Conservation (phyloP, 2,329 filamentous ascomycete genomes). For the Monilinia laxa region DNA sequence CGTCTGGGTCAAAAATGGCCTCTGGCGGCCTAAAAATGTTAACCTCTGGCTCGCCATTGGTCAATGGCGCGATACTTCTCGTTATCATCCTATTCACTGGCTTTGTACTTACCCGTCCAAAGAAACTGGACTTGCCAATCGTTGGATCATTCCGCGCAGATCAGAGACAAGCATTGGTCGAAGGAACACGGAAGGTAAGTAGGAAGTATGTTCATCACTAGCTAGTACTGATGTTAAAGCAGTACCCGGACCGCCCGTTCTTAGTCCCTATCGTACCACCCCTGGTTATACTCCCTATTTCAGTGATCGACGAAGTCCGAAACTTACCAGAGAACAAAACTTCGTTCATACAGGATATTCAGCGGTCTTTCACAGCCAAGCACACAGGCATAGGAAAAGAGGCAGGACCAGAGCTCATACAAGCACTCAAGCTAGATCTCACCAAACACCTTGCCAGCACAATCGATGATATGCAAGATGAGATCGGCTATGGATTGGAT, state of each 20-base stretch:
- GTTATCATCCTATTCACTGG: constrained; percentile 9
- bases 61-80: constrained; percentile 7
- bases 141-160: constrained; percentile 4
- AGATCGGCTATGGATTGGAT: constrained; percentile 30
- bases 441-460: constrained; percentile 31
- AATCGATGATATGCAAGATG: constrained; percentile 33
- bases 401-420: constrained; percentile 5
- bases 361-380: constrained; percentile 25
- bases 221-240: constrained; percentile 9
- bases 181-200: constrained; percentile 9
- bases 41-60: constrained; percentile 8
- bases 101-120: constrained; percentile 9
- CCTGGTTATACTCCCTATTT: constrained; percentile 33
- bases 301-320: constrained; percentile 31
- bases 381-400: constrained; percentile 32
- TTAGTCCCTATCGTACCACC: constrained; percentile 21
- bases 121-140: constrained; percentile 9
- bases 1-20: constrained; percentile 8
- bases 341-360: constrained; percentile 31
- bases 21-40: constrained; percentile 5
- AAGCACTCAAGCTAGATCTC: constrained; percentile 31
- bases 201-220: constrained; percentile 9
- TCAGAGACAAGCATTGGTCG: constrained; percentile 9
- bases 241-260: constrained; percentile 7
- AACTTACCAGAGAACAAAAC: constrained; percentile 32